Evolutionary conservation across 176 grass and related monocot genomes (phyloP), one percentile per base, ranked within the genome.

Genomic region (Juncus inflexus): DNA sequence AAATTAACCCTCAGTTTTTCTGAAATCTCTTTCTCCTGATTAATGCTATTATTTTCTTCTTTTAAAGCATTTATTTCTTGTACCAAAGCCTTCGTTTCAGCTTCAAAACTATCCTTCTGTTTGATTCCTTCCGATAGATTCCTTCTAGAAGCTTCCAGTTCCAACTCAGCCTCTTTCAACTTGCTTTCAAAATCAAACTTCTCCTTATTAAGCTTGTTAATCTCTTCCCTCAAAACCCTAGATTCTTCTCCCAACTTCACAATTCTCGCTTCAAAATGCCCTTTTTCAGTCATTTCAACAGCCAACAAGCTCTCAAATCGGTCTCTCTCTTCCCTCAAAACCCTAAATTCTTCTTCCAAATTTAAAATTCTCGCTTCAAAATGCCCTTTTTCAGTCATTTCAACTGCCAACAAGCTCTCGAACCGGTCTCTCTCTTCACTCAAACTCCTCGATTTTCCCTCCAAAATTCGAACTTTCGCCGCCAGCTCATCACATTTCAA

Each of bases 391-490:
- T 82, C 74, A 16, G 67, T 76, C 59, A 56, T 84, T 86, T 99
- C 80, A 9, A 47, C 43, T 0, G 9, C 47, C 61, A 92, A 78
- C 64, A 89, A 77, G 42, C 71, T 76, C 59, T 99, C 80, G 38
- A 86, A 83, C 52, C 61, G 79, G 35, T 73, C 74, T 40, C 68
- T 91, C 77, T 99, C 94, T 81, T 92, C 88, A 75, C 42, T 35
- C 56, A 89, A 56, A 76, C 84, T 87, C 60, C 91, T 67, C n/a
- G 91, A 51, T 65, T 99, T 89, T 66, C 85, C 94, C 83, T 89
- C 82, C 74, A 89, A 65, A 84, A 86, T 86, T 84, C 81, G 77
- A 60, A 79, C 86, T 68, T 85, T 90, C 72, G 83, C 68, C 57
- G 67, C 70, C 45, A 89, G 55, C 83, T 89, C 82, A 75, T 97